phyloP scores from a whole-genome alignment of 306 rosid genomes.

The Casuarina cunninghamiana region DNA sequence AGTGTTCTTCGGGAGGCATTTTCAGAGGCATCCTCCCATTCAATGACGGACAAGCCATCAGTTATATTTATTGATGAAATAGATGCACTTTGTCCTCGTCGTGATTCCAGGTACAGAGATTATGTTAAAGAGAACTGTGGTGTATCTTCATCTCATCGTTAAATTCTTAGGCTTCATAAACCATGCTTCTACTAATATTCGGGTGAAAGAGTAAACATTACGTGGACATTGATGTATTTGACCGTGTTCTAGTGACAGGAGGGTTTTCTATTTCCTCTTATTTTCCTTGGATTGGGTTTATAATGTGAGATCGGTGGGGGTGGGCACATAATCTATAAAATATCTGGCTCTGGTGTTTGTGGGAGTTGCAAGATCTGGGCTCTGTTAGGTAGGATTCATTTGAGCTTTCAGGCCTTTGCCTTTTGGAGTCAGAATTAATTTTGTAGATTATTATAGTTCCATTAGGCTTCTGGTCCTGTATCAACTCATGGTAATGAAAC shows the following conservation, averaged over 20 bases:
- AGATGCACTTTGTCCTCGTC: constrained; percentile 87
- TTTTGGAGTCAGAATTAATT: not conserved
- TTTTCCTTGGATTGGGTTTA: not conserved
- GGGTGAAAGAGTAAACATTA: too few relatives aligned
- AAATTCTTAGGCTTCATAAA: constrained; percentile 6
- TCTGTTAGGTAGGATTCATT: not conserved
- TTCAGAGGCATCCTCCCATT: constrained; percentile 62
- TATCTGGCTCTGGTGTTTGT: not conserved
- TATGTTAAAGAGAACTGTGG: constrained; percentile 5
- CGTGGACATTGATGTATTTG: not conserved
- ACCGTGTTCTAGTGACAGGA: not conserved
- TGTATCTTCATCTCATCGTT: constrained; percentile 16
- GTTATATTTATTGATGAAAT: constrained; percentile 87
- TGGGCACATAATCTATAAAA: not conserved
- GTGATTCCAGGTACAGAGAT: constrained; percentile 61
- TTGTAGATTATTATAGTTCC: not conserved
- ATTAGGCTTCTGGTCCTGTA: not conserved
- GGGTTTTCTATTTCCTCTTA: not conserved
- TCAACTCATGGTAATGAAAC: not conserved
- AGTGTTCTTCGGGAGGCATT: constrained; percentile 75
- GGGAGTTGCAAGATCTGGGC: not conserved
- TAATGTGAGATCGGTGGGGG: not conserved
- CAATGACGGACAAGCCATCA: constrained; percentile 57
- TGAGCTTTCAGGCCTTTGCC: constrained; percentile 4
- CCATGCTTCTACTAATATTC: not conserved